Evolutionary conservation across 2,329 filamentous ascomycete genomes (phyloP), one percentile per base, ranked within the genome.

Genomic region (Aspergillus alliaceus): DNA sequence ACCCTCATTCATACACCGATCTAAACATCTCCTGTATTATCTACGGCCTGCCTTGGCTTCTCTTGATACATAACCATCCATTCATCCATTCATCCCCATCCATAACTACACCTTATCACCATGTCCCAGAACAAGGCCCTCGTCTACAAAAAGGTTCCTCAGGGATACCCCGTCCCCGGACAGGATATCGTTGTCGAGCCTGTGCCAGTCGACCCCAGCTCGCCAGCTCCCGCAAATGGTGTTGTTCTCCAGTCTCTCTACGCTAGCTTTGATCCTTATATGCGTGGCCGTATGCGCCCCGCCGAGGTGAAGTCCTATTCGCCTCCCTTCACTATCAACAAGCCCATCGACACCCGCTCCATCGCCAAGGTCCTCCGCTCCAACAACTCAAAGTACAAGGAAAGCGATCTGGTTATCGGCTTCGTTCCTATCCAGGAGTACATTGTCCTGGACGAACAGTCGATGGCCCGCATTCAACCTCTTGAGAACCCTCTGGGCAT

Each of bases 241-340:
- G 73, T 96, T 49, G 84, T 85, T 31, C 77, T 88, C 62, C 84
- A 91, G 77, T 84, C 89, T 65, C 83, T 88, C 68, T 91, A 89
- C 73, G 81, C 86, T 62, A 93, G 90, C 39, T 89, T 89, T 77
- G 91, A 96, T 74, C 91, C 91, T 2, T 96, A 96, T 79, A 86
- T 90, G 80, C 89, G 92, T 56, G 89, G 89, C 59, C 84, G 85
- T 64, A 93, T 96, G 89, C 87, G 90, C 48, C 75, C 80, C 48
- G 70, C 89, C 6, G 72, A 79, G 34, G 67, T 77, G 70, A 85
- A 89, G 76, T 91, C 89, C 9, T 95, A 92, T 79, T 72, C 80
- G 22, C 79, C 87, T 1, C 74, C 88, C 2, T 91, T 86, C 68
- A 71, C 80, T 15, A 73, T 90, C 47, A 80, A 82, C 70, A 75